phyloP scores from a whole-genome alignment of 345 rosid genomes.

The Euphorbia lathyris region DNA sequence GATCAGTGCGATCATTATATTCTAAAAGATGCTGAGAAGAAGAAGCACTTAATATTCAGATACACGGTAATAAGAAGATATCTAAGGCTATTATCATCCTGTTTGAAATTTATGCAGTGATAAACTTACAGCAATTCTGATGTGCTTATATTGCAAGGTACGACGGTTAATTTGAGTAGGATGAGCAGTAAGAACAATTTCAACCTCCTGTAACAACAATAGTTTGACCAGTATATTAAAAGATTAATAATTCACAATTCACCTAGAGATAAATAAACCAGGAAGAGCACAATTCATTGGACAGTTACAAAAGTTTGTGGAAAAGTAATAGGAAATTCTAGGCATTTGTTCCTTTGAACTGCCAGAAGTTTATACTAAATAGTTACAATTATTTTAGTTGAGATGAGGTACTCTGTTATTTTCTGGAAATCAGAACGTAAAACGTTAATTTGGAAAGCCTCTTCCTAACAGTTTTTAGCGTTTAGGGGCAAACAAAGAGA shows the following conservation, averaged over 20 bases:
- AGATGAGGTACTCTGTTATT: background rate
- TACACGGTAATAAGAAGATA: constrained; percentile 4
- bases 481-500: background rate
- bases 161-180: constrained; percentile 97
- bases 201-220: constrained; percentile 65
- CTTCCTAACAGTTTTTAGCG: background rate
- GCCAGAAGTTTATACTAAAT: constrained; percentile 13
- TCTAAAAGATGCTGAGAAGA: constrained; percentile 80
- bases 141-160: constrained; percentile 92
- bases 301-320: background rate
- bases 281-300: constrained; percentile 2
- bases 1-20: constrained; percentile 82
- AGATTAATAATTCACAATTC: background rate
- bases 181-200: constrained; percentile 97
- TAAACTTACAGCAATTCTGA: constrained; percentile 80
- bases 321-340: background rate
- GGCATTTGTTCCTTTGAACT: background rate
- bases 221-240: constrained; percentile 12
- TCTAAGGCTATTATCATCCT: constrained; percentile 1
- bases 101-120: constrained; percentile 15
- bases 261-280: background rate
- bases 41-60: constrained; percentile 16
- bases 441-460: background rate
- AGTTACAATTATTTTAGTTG: background rate
- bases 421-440: background rate